Evolutionary conservation across 768 basidiomycete genomes (phyloP).

Genomic region (Phylloporus arenicola): DNA sequence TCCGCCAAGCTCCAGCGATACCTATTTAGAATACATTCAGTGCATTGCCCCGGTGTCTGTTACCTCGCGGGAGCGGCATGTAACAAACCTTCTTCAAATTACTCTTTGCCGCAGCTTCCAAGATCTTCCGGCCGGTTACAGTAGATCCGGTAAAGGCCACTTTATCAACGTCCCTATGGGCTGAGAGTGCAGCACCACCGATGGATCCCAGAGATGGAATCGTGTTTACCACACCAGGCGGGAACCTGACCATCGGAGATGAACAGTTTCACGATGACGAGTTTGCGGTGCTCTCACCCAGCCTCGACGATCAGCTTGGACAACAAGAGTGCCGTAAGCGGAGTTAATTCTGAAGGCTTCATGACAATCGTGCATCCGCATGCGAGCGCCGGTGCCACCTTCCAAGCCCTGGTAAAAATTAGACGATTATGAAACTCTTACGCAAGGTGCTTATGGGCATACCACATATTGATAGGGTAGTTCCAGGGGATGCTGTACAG

Average conservation of each 20-base stretch:
- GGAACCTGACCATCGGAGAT: conserved; percentile 52
- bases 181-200: conserved; percentile 80
- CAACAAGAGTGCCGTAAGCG: conserved; percentile 77
- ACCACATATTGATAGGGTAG: conserved; percentile 87
- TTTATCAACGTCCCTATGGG: conserved; percentile 86
- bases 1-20: conserved; percentile 91
- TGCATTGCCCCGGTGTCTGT: conserved; percentile 6
- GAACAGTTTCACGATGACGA: conserved; percentile 10
- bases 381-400: conserved; percentile 88
- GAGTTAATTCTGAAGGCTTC: conserved; percentile 89
- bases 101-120: conserved; percentile 87
- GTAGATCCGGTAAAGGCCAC: conserved; percentile 95
- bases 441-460: conserved; percentile 5
- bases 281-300: conserved; percentile 45
- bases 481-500: conserved; percentile 81
- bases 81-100: conserved; percentile 83
- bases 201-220: conserved; percentile 76
- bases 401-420: conserved; percentile 62
- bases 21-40: conserved; percentile 34
- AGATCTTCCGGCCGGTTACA: conserved; percentile 80
- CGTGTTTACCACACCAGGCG: conserved; percentile 87
- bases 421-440: neutral
- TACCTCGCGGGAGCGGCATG: conserved; percentile 26
- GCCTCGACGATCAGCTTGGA: conserved; percentile 79
- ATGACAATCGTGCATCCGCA: conserved; percentile 91